Evolutionary conservation across 495 filamentous ascomycete genomes (phyloP), one percentile per base, ranked within the genome.

Genomic region (Penicillium psychrofluorescens): DNA sequence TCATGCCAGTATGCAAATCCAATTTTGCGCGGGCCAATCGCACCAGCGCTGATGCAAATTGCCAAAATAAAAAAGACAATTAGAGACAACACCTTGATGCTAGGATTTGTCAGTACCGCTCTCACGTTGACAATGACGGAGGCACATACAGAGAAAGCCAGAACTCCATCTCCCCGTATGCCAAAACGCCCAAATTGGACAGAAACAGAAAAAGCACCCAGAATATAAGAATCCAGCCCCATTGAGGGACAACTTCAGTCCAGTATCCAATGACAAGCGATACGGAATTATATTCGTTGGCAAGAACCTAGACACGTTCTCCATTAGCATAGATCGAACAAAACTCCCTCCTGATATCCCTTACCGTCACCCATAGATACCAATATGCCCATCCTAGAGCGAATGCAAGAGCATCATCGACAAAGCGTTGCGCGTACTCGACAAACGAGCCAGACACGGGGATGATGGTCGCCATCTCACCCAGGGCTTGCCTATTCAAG

Each of bases 61-160:
- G 75, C 73, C 16, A 86, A 71, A 55, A 88, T 76, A 61, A 87
- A 81, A 66, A 87, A 85, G 40, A 81, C 67, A 38, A 83, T 56
- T 34, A 80, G 77, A 1, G 82, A 80, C 8, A 65, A 45, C 7
- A 86, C 59, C 36, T 72, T 71, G 54, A 74, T 71, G 8, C 67
- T 59, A 39, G 16, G 12, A 3, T 5, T 0, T 15, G 12, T 54
- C 32, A 56, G 51, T n/a, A 2, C 4, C 14, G 16, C 11, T 8
- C 11, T 10, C 14, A 38, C 34, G 2, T 0, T 11, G 31, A 27
- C 9, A 9, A 11, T 7, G 8, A 16, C 13, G 8, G 5, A n/a
- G 10, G 29, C 4, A 46, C 53, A 16, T 41, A 67, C 61, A 64
- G 35, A 10, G 63, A 64, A 27, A 72, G 54, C 49, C 66, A 63